Evolutionary conservation across 805 yeast species (phyloP).

Genomic region (Saccharomycopsis capsularis): DNA sequence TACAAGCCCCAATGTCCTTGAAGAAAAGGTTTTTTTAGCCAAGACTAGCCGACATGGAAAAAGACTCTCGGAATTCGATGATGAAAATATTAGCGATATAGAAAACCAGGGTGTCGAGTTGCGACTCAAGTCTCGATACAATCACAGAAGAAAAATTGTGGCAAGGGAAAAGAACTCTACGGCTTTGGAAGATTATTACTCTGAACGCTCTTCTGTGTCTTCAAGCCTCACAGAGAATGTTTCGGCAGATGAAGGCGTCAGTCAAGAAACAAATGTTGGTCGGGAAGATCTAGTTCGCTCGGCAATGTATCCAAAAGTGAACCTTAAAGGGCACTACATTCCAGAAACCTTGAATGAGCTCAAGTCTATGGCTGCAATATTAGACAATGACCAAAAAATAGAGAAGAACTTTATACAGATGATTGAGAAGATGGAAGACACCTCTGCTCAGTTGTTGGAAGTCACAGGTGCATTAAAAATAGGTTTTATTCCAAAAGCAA

Average conservation of each 20-base stretch:
- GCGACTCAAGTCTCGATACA: not conserved
- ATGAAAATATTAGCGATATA: not conserved
- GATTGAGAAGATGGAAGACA: not conserved
- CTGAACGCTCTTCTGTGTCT: not conserved
- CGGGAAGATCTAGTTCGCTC: too few species aligned
- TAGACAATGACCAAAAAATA: too few species aligned
- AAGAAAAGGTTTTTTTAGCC: too few species aligned
- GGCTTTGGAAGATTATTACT: not conserved
- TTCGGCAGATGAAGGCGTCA: too few species aligned
- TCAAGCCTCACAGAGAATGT: too few species aligned
- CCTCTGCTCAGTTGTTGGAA: not conserved
- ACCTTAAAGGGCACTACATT: too few species aligned
- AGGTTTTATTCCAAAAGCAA: not conserved
- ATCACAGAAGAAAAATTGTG: not conserved
- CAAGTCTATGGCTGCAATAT: too few species aligned
- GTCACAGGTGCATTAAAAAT: not conserved
- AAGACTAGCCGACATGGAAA: not conserved
- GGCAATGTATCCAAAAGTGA: too few species aligned
- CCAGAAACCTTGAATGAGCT: too few species aligned
- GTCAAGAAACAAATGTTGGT: too few species aligned
- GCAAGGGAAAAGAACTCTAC: not conserved
- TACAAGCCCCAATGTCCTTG: too few species aligned
- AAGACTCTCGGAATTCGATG: not conserved
- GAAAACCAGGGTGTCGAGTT: not conserved
- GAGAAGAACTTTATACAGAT: too few species aligned